phyloP scores from a whole-genome alignment of 2,329 filamentous ascomycete genomes.

The Sporothrix sp. region DNA sequence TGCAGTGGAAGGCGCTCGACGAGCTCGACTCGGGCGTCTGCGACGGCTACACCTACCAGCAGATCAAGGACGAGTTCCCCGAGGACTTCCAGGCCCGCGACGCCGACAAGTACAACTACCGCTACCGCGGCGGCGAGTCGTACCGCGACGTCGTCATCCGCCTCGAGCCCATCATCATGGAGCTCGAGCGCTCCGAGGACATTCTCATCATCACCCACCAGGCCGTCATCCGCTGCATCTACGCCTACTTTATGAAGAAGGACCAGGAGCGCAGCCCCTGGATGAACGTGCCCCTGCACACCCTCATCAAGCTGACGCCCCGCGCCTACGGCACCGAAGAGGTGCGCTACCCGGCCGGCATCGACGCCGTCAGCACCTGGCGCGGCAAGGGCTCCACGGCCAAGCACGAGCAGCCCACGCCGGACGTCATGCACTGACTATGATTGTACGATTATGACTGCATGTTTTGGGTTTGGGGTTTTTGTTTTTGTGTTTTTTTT shows the following conservation, averaged over 20 bases:
- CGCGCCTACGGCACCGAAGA: constrained; percentile 90
- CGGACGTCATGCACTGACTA: constrained; percentile 21
- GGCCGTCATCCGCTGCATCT: constrained; percentile 92
- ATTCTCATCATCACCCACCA: constrained; percentile 98
- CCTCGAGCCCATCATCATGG: constrained; percentile 98
- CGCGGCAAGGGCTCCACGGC: constrained; percentile 86
- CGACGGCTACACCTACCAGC: constrained; percentile 89
- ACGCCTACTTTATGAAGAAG: constrained; percentile 98
- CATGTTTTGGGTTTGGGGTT: background rate
- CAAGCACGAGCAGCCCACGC: constrained; percentile 62
- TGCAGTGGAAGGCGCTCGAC: constrained; percentile 97
- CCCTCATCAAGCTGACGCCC: constrained; percentile 90
- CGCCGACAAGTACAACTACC: constrained; percentile 99
- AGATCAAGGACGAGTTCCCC: constrained; percentile 84
- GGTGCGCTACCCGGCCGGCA: constrained; percentile 77
- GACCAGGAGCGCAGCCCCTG: constrained; percentile 87
- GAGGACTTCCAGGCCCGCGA: constrained; percentile 94
- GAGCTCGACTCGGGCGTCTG: constrained; percentile 95
- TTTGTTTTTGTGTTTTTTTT: background rate
- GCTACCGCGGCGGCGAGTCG: constrained; percentile 91
- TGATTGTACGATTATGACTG: constrained; percentile 10
- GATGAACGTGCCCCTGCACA: constrained; percentile 98
- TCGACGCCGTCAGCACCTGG: constrained; percentile 94
- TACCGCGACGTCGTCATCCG: constrained; percentile 96
- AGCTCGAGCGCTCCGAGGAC: constrained; percentile 89